Evolutionary conservation across 345 rosid species (phyloP).

Genomic region (Mangifera indica): DNA sequence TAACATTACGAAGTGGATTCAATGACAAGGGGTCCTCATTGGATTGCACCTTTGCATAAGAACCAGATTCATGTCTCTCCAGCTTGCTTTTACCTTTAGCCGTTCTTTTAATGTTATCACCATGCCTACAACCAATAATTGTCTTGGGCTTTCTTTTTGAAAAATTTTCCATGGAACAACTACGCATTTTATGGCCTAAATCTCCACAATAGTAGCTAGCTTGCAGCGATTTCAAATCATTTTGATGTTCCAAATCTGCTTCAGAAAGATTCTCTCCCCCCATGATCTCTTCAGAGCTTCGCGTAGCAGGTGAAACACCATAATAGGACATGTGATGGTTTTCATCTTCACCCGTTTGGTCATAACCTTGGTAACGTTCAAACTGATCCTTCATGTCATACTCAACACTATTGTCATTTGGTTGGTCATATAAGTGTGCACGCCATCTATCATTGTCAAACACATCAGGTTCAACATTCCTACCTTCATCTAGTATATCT

Average conservation of each 20-base stretch:
- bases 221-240: constrained; percentile 18
- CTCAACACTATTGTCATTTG: constrained; percentile 23
- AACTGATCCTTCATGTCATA: constrained; percentile 31
- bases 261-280: constrained; percentile 12
- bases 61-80: constrained; percentile 25
- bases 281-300: constrained; percentile 20
- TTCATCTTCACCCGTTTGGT: constrained; percentile 17
- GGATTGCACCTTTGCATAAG: constrained; percentile 24
- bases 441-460: constrained; percentile 44
- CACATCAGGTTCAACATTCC: constrained; percentile 17
- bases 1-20: constrained; percentile 15
- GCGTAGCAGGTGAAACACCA: constrained; percentile 23
- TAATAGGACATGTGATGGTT: constrained; percentile 15
- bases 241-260: constrained; percentile 18
- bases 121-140: constrained; percentile 20
- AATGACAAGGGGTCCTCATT: constrained; percentile 17
- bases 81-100: constrained; percentile 23
- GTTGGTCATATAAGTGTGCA: constrained; percentile 23
- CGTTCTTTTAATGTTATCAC: constrained; percentile 18
- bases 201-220: constrained; percentile 39
- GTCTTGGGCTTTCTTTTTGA: constrained; percentile 21
- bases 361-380: constrained; percentile 27
- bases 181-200: constrained; percentile 37
- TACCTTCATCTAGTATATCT: constrained; percentile 26
- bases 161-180: constrained; percentile 30